Base-by-base conservation (phyloP, 305 asterid species). In the Nicotiana rustica region DNA sequence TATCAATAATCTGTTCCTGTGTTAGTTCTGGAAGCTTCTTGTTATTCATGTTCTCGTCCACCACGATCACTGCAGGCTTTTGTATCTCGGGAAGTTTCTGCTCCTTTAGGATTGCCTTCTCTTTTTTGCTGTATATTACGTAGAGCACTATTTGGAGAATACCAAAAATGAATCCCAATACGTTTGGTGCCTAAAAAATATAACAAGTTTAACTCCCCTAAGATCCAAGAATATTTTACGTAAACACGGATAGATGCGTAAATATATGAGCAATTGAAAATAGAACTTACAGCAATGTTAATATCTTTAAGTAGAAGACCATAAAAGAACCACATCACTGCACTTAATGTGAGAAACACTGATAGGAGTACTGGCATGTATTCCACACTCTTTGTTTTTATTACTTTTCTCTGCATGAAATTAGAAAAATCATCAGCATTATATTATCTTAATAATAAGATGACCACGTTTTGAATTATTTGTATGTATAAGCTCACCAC, bases 301-400 rank as follows among this genome's bases (percentile, higher is more conserved):
- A 82, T 85, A 82, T 94, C 98, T 25, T 89, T 90, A 21, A 90
- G 90, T 25, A 25, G 29, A 25, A 25, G 29, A 25, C 29, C 29
- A 25, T 25, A 25, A 25, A 25, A 25, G 29, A 25, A 25, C 29
- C 29, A 25, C 29, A 25, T 25, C 29, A 25, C 29, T 25, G 29
- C 29, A 25, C 29, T 25, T 25, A 25, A 25, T 25, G 29, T 25
- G 29, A 25, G 29, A 25, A 25, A 25, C 29, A 25, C 29, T 25
- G 29, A 25, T 25, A 25, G 29, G 29, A 25, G 29, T 25, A 25
- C 29, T 25, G 29, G 29, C 29, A 93, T 93, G 86, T 88, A 90
- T 57, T 92, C 92, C 6, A 92, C 98, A 33, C 97, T 92, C 86
- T 88, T 91, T 9, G 94, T 92, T 73, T 89, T 89, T 83, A 94